Evolutionary conservation across 2,329 filamentous ascomycete species (phyloP).

Genomic region (Pseudogymnoascus sp.): DNA sequence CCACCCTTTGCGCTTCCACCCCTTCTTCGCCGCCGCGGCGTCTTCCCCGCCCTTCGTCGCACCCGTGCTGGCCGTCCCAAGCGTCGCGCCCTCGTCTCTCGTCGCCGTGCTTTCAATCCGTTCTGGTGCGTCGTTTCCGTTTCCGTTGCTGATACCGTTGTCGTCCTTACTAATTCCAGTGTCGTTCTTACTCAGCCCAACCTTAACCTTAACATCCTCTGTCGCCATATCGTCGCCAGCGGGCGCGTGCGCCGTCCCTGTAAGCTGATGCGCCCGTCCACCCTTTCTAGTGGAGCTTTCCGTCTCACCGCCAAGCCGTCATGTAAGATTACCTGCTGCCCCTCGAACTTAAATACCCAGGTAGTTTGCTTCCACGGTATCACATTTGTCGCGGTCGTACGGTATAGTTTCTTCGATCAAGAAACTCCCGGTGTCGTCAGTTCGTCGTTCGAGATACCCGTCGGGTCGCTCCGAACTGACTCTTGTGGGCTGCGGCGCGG

Average conservation of each 20-base stretch:
- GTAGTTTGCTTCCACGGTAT: neutral
- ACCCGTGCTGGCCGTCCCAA: neutral
- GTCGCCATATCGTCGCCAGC: neutral
- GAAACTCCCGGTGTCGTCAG: neutral
- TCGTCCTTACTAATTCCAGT: neutral
- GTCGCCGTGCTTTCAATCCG: neutral
- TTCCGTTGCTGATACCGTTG: neutral
- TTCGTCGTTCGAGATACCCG: neutral
- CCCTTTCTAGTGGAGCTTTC: neutral
- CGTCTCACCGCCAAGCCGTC: constrained; percentile 6
- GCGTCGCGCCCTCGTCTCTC: neutral
- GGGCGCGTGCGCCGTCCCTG: neutral
- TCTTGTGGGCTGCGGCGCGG: neutral
- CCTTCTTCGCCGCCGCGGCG: neutral
- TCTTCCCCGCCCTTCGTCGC: neutral
- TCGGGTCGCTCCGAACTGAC: neutral
- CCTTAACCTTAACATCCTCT: neutral
- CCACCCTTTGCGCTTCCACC: neutral
- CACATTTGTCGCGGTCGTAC: neutral
- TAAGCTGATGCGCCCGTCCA: constrained; percentile 1
- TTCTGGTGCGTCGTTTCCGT: neutral
- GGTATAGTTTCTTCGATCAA: neutral
- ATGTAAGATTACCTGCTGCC: neutral
- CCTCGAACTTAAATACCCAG: neutral
- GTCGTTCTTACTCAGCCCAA: constrained; percentile 1